Base-by-base conservation (phyloP, 306 rosid species). In the Glycine tomentella region DNA sequence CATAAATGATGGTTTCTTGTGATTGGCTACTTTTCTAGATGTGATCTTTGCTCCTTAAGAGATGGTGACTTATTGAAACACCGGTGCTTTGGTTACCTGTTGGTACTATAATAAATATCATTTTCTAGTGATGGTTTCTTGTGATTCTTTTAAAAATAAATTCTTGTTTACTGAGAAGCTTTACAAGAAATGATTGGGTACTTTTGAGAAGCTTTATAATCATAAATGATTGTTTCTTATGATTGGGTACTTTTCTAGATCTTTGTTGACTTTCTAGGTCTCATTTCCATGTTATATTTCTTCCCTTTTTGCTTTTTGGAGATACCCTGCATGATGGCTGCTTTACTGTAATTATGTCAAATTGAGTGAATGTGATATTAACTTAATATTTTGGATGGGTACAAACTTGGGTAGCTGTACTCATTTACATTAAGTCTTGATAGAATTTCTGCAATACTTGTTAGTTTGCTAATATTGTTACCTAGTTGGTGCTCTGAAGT, bases 261-360 rank as follows among this genome's bases (percentile, higher is more conserved):
- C 12, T 64, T 13, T 76, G 3, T 51, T 42, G 7, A 31, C 40
- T 49, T 20, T 72, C 57, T 77, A 7, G 74, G 10, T 69, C 53
- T 51, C 12, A n/a, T 8, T 38, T 17, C 50, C 7, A 3, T 44
- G 14, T 62, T 31, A 3, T 75, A 5, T 46, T 66, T 46, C 34
- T 45, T 33, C 45, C 12, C 14, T 49, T 64, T 11, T 40, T 46
- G 58, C 48, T 25, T 58, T 57, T 2, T 4, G 42, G 64, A 45
- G 58, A 67, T 44, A 38, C 51, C 6, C 48, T 11, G 63, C 65
- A 31, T 72, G 33, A 50, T 52, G 34, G 36, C 64, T 80, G 38
- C 8, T 38, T 4, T 42, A 53, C 67, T 64, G 42, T 81, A 15
- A 65, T 62, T 17, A 17, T 36, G 15, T 48, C 45, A 48, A 44